Evolutionary conservation across 2,329 filamentous ascomycete genomes (phyloP).

Genomic region (Calonectria fujianensis): DNA sequence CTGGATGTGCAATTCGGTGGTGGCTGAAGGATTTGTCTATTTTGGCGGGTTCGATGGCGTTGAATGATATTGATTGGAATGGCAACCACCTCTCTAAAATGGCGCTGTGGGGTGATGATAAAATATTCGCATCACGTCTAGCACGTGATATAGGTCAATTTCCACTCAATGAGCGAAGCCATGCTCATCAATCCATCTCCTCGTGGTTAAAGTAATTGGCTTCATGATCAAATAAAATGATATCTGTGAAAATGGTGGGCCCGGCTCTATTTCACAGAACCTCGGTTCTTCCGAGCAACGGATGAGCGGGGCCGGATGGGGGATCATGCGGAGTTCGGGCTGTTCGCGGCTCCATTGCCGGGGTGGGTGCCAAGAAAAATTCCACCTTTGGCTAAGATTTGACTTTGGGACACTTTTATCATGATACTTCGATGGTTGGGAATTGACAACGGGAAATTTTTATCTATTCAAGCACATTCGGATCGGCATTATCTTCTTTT

Average conservation of each 20-base stretch:
- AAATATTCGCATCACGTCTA: neutral
- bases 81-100: too few species aligned
- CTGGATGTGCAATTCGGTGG: too few species aligned
- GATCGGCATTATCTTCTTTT: too few species aligned
- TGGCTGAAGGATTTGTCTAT: too few species aligned
- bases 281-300: neutral
- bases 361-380: neutral
- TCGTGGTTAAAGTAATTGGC: neutral
- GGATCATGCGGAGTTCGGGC: conserved; percentile 1
- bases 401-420: neutral
- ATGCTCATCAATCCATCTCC: neutral
- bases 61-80: too few species aligned
- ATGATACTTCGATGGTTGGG: neutral
- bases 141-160: neutral
- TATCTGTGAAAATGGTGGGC: neutral
- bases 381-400: neutral
- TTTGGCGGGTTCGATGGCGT: too few species aligned
- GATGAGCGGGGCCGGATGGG: conserved; percentile 4
- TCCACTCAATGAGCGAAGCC: neutral
- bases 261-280: neutral
- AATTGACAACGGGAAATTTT: neutral
- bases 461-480: neutral
- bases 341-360: neutral
- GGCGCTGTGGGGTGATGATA: neutral
- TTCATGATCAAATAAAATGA: neutral